A percentile compares a stretch with the other conserved stretches of the same genome.
Evolutionary conservation across 257 asterid species (phyloP).

Genomic region (Sherardia arvensis): DNA sequence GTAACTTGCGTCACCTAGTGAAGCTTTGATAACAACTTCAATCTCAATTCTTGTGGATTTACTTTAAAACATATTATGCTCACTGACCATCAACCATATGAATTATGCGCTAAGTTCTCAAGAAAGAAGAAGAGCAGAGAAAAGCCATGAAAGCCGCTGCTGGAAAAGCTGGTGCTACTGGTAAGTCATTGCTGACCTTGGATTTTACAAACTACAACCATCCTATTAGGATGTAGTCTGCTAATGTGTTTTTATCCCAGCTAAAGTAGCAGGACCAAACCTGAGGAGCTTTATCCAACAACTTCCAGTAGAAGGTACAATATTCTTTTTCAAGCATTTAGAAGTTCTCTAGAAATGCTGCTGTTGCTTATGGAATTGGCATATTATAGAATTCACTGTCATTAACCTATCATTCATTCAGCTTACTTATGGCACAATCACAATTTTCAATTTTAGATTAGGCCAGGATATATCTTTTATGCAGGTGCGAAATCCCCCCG

Average conservation of each 20-base stretch:
- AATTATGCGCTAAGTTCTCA: constrained; percentile 49
- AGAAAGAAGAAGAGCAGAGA: constrained; percentile 83
- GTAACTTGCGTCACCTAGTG: not conserved
- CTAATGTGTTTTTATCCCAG: constrained; percentile 19
- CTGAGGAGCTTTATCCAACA: constrained; percentile 60
- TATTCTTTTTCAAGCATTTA: not conserved
- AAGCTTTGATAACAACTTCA: not conserved
- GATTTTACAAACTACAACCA: not conserved
- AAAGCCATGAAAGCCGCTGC: constrained; percentile 43
- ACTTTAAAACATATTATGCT: no score
- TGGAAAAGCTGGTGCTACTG: constrained; percentile 31
- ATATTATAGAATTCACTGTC: not conserved
- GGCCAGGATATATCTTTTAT: not conserved
- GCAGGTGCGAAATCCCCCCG: not conserved
- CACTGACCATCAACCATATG: constrained; percentile 1
- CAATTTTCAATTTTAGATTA: not conserved
- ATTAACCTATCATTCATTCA: not conserved
- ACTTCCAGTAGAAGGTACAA: constrained; percentile 62
- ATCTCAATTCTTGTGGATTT: not conserved
- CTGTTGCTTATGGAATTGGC: not conserved
- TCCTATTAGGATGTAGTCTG: not conserved
- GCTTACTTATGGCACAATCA: not conserved
- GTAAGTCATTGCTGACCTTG: constrained; percentile 30
- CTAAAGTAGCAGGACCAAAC: constrained; percentile 72
- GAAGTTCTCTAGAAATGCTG: not conserved